phyloP scores from a whole-genome alignment of 192 early-diverging fungal species.

The Podila epigama region DNA sequence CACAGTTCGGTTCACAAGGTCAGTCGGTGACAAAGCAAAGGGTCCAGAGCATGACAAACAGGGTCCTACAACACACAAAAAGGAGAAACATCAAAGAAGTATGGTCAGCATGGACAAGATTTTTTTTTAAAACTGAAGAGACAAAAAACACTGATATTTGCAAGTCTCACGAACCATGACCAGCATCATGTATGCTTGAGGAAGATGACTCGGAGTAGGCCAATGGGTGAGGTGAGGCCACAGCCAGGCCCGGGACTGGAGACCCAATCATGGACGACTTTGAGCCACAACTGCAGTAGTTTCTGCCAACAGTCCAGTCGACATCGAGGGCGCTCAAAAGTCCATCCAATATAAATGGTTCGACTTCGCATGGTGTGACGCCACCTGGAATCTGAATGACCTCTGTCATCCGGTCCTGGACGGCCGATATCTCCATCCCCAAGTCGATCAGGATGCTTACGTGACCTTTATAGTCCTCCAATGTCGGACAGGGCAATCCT shows the following conservation, averaged over 20 bases:
- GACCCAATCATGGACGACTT: background rate
- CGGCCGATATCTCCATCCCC: slow-evolving; percentile 23
- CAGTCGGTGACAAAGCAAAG: background rate
- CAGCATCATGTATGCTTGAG: background rate
- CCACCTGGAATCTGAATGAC: slow-evolving; percentile 20
- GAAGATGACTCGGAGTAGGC: background rate
- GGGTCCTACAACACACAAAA: background rate
- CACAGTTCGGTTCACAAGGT: slow-evolving; percentile 15
- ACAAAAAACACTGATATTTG: background rate
- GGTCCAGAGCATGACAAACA: background rate
- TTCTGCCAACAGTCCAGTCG: background rate
- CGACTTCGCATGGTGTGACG: slow-evolving; percentile 8
- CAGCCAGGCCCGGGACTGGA: background rate
- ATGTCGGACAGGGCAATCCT: background rate
- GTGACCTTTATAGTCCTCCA: background rate
- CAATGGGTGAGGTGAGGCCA: background rate
- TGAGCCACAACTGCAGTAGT: background rate
- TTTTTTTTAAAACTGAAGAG: background rate
- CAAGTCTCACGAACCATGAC: background rate
- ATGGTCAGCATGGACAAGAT: too few relatives aligned
- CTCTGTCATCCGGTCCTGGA: slow-evolving; percentile 30
- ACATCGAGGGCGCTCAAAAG: slow-evolving; percentile 6
- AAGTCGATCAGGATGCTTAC: slow-evolving; percentile 10
- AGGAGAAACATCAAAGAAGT: too few relatives aligned
- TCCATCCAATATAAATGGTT: background rate